Conservation (phyloP, 139 green algal species). For the Mesotaenium endlicherianum region DNA sequence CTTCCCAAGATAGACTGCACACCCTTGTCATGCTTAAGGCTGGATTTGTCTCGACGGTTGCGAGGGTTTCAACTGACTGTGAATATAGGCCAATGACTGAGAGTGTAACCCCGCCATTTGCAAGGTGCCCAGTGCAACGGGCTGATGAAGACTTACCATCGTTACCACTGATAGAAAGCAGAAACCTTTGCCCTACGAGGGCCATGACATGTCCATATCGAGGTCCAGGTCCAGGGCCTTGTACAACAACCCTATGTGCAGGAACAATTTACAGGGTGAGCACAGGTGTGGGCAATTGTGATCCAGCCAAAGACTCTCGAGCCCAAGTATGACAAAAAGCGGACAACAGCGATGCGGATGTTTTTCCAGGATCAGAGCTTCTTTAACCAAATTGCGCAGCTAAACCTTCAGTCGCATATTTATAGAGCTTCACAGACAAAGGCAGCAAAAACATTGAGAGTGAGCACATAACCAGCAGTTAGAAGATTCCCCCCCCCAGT, state of each 20-base stretch:
- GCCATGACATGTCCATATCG: conserved; percentile 94
- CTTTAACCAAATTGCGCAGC: too few species aligned
- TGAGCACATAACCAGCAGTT: too few species aligned
- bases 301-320: too few species aligned
- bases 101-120: background rate
- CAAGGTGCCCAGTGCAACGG: background rate
- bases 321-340: too few species aligned
- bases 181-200: conserved; percentile 94
- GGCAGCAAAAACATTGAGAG: too few species aligned
- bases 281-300: too few species aligned
- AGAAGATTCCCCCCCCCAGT: background rate
- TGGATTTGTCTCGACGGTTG: background rate
- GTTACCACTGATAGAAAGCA: conserved; percentile 95
- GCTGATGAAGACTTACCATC: conserved; percentile 76
- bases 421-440: too few species aligned
- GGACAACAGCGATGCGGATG: too few species aligned
- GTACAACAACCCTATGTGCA: conserved; percentile 90
- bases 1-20: background rate
- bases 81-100: background rate
- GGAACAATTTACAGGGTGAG: too few species aligned
- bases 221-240: conserved; percentile 82
- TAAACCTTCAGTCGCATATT: too few species aligned
- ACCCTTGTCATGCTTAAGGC: background rate
- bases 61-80: background rate
- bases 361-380: background rate